These are phyloP conservation scores for Kwoniella botswanensis DNA, from an alignment of 768 basidiomycete species.

Conservation along the genomic window DNA sequence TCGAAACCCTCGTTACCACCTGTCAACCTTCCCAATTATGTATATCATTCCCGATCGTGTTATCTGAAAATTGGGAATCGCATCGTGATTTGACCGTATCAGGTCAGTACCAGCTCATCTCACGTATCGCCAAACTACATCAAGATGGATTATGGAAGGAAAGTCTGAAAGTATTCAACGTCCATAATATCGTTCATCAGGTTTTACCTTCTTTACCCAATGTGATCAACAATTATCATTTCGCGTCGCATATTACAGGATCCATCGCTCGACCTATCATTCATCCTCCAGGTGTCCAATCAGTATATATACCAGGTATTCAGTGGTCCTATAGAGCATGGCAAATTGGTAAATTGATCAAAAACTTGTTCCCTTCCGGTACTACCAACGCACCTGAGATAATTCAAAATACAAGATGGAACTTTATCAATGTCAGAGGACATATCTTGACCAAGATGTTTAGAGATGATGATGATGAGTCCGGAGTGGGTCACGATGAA, in stretches of 20 bases:
- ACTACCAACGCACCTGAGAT: background rate
- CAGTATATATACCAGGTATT: constrained; percentile 25
- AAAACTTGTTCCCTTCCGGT: constrained; percentile 37
- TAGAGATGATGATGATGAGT: constrained; percentile 40
- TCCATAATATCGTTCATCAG: constrained; percentile 40
- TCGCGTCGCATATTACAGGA: constrained; percentile 26
- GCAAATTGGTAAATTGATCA: constrained; percentile 37
- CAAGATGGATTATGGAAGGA: constrained; percentile 15
- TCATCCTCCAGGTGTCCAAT: constrained; percentile 3
- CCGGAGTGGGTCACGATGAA: constrained; percentile 31
- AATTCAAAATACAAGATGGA: constrained; percentile 24
- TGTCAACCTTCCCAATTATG: constrained; percentile 27
- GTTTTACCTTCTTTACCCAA: constrained; percentile 31
- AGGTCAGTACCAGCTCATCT: constrained; percentile 34
- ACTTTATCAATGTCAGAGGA: constrained; percentile 26
- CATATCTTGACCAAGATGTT: constrained; percentile 34
- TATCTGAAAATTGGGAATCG: constrained; percentile 32
- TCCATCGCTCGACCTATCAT: background rate
- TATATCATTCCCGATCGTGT: constrained; percentile 25
- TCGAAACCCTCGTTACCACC: constrained; percentile 19
- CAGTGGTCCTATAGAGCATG: constrained; percentile 38
- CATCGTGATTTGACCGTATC: constrained; percentile 23
- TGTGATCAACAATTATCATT: constrained; percentile 32
- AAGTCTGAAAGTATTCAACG: constrained; percentile 18
- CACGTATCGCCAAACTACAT: constrained; percentile 19